phyloP scores from a whole-genome alignment of 83 land plant genomes.

The Thuja plicata region DNA sequence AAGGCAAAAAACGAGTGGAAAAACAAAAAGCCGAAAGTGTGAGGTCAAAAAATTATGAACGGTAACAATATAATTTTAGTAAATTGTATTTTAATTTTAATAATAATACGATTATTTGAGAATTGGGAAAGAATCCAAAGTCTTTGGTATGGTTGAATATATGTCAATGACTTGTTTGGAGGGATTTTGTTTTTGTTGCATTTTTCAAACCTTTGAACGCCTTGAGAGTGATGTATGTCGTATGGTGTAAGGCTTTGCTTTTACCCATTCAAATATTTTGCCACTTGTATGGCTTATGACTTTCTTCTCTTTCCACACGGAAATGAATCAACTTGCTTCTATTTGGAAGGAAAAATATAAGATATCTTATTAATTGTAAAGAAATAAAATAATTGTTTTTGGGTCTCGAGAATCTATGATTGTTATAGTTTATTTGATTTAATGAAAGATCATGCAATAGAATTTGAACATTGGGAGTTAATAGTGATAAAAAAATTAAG shows the following conservation, averaged over 20 bases:
- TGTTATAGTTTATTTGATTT: no score
- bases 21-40: not conserved
- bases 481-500: no score
- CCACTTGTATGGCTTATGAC: no score
- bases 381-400: no score
- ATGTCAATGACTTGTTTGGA: not conserved
- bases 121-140: not conserved
- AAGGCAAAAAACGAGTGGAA: not conserved
- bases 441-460: no score
- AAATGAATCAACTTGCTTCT: no score
- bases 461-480: no score
- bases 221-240: not conserved
- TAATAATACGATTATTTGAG: not conserved
- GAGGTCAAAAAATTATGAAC: not conserved
- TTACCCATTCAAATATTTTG: no score
- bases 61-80: not conserved
- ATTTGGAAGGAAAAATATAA: no score
- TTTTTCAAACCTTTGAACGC: constrained; percentile 1
- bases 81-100: not conserved
- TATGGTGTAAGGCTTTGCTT: not conserved
- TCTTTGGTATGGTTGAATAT: not conserved
- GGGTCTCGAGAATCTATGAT: no score
- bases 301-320: no score
- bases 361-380: no score
- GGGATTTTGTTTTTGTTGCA: not conserved